Evolutionary conservation across 352 stramenopile species (phyloP), one percentile per base, ranked within the genome.

Genomic region (Globisporangium ultimum): DNA sequence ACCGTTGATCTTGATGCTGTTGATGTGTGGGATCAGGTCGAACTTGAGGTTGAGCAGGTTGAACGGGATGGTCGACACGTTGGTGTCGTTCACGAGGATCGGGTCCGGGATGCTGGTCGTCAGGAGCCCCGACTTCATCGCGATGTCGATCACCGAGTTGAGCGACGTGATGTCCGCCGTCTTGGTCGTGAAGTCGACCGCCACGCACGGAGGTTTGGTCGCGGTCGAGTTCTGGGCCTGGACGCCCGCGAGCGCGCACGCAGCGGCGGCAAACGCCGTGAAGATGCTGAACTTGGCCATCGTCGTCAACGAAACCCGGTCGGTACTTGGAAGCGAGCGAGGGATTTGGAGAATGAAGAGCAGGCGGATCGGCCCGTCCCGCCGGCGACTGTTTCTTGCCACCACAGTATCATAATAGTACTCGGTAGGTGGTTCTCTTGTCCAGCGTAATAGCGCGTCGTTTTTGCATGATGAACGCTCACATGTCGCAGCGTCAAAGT

Each of bases 1-100:
- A 1, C 70, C 70, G 24, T 54, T 63, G 38, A 73, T 22, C 47
- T 75, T 68, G 45, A 78, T 53, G 11, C 55, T 36, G n/a, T 72
- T 59, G 55, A 78, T 63, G 43, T 59, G 60, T 20, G 70, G 51
- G 2, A 59, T 64, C 42, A 68, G 57, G 18, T 61, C 59, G 47
- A 78, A 75, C 21, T 67, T 57, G 48, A 70, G 65, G 21, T 66
- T 66, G n/a, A 78, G 48, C 8, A 73, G 38, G 2, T 62, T 66
- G 58, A 78, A 71, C 40, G 53, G 57, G 36, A 71, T 55, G 38
- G 54, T 58, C 7, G 55, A 51, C 24, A 75, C 41, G 60, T 41
- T 63, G 49, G 52, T 55, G 51, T 76, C 52, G 18, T 68, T 61
- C 18, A 75, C 51, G 32, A 58, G 46, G 42, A 78, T 43, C 21